Base-by-base conservation (phyloP, 768 basidiomycete species). In the Rhodotorula sphaerocarpa region DNA sequence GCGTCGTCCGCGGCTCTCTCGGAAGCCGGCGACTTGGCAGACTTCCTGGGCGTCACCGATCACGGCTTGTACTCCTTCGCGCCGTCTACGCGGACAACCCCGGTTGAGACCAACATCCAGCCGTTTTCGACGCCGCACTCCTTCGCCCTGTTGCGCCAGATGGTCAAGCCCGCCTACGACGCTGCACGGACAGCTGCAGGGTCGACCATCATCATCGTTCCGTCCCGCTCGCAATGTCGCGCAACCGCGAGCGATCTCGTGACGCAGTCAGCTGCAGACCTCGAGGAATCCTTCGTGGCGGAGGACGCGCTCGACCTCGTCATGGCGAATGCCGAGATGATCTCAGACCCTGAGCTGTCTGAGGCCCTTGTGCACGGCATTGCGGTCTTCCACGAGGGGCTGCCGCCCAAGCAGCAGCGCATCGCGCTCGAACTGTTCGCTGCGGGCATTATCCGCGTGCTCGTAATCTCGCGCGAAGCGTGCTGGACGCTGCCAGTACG, bases 401-500 rank as follows among this genome's bases (percentile, higher is more conserved):
- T 92, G 48, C 75, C 79, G 11, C 83, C 80, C 64, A 60, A 77
- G 16, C 92, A 96, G 73, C 82, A 85, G 25, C 79, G 79, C 28
- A 75, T 89, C 39, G 82, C 88, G 66, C 80, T 96, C 55, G 83
- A 86, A 72, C 80, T 96, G 43, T 97, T 86, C 73, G 82, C 83
- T 0, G 84, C 89, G 63, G 88, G 88, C 0, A 77, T 87, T 43
- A 72, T 96, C 45, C 83, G 84, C 11, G 86, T 91, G 18, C 78
- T 99, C 31, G 78, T 97, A 63, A 85, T 83, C 0, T 85, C 92
- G 6, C 82, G 85, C 42, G 89, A 92, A 45, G 79, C 84, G 20
- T 89, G 87, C 73, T 93, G 91, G 91, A 83, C 82, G 33, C 74
- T 96, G n/a, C 90, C 92, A 4, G 82, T 91, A 23, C 82, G 84